These are phyloP conservation scores for Meripilus lineatus DNA, from an alignment of 1,284 basidiomycete species.

Conservation along the genomic window DNA sequence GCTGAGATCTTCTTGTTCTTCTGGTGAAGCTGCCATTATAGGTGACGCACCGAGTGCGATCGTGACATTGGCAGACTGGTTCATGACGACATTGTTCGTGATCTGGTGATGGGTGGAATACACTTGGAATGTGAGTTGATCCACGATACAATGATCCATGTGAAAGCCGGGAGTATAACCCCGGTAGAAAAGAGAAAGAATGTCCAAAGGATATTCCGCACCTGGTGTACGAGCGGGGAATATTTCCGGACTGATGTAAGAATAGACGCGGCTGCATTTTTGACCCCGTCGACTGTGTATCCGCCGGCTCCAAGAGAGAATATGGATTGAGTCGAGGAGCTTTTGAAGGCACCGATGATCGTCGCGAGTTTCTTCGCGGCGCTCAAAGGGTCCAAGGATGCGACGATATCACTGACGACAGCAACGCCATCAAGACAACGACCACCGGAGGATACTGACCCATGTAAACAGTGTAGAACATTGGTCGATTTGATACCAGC, in stretches of 20 bases:
- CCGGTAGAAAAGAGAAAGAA: not conserved
- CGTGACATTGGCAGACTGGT: conserved; percentile 89
- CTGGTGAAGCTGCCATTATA: conserved; percentile 86
- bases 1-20: conserved; percentile 82
- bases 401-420: conserved; percentile 86
- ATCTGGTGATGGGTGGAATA: conserved; percentile 48
- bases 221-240: conserved; percentile 80
- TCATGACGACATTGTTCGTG: conserved; percentile 88
- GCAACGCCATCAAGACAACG: conserved; percentile 78
- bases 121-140: no score
- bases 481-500: conserved; percentile 82
- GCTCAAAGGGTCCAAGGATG: conserved; percentile 54
- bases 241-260: conserved; percentile 46
- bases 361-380: conserved; percentile 50
- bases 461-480: conserved; percentile 67
- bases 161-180: not conserved
- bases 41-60: conserved; percentile 88
- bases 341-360: conserved; percentile 40
- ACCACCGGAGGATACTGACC: conserved; percentile 54
- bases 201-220: conserved; percentile 23
- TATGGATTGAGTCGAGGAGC: conserved; percentile 8
- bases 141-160: not conserved
- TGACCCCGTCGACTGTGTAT: conserved; percentile 28
- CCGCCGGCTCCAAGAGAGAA: conserved; percentile 15
- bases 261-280: conserved; percentile 36